Evolutionary conservation across 495 filamentous ascomycete species (phyloP), one percentile per base, ranked within the genome.

Genomic region (Daldinia vernicosa): DNA sequence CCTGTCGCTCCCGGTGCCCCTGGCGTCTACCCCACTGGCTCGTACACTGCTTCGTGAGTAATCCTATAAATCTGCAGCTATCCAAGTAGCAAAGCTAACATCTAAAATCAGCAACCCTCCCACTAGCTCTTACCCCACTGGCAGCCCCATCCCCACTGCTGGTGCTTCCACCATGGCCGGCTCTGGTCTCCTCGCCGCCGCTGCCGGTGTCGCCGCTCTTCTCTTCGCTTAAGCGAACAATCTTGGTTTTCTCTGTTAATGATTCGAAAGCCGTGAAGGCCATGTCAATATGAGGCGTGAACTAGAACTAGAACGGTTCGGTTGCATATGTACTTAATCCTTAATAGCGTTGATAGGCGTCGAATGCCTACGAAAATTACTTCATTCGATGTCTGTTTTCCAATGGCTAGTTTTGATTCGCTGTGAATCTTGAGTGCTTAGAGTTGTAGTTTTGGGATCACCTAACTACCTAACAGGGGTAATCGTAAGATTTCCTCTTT

Each of bases 191-290:
- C 62, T 83, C 65, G 78, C 84, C 77, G 85, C 82, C 69, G 80
- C 77, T 56, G 85, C 81, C 79, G 86, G 84, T 79, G 71, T 83
- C 66, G 82, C 76, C 64, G 85, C 85, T 72, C 66, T 83, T 65
- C 51, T 85, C 81, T 77, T 88, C 75, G 83, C 81, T 75, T 87
- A 87, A 83, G 77, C 78, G 50, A 35, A 24, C 52, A 24, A 47
- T 0, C 27, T 69, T 60, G 40, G 50, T 64, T 63, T 72, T 74
- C 59, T 60, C 58, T 71, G 67, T 74, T 67, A 63, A 75, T 74
- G 60, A 61, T 71, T 69, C 64, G 9, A 63, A 71, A 60, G 76
- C 68, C 71, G 56, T 50, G 66, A 63, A 28, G 74, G 71, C 62
- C 53, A 69, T 54, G 72, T 69, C 70, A 69, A 59, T 57, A 69